Evolutionary conservation across 2,329 filamentous ascomycete species (phyloP).

Genomic region (Ascochyta rabiei): DNA sequence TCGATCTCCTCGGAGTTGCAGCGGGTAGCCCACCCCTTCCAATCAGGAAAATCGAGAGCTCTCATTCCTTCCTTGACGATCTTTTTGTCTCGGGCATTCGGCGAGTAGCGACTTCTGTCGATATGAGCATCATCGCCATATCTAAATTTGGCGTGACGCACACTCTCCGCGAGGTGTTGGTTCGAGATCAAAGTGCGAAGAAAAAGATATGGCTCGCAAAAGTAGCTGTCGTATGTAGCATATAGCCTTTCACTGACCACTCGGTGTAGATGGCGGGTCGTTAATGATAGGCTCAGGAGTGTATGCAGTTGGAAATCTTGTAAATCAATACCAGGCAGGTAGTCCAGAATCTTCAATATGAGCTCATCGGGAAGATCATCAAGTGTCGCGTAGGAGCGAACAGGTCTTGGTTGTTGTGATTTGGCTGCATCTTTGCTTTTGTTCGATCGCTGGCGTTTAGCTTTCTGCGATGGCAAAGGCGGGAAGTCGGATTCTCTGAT

Average conservation of each 20-base stretch:
- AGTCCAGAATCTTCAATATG: conserved; percentile 31
- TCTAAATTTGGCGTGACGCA: conserved; percentile 22
- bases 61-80: conserved; percentile 35
- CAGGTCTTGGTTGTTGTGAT: not conserved
- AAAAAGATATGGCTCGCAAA: conserved; percentile 36
- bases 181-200: conserved; percentile 34
- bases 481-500: conserved; percentile 29
- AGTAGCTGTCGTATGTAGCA: conserved; percentile 26
- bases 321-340: conserved; percentile 27
- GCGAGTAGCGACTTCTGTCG: conserved; percentile 14
- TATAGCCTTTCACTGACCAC: conserved; percentile 31
- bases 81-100: conserved; percentile 34
- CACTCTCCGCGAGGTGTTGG: conserved; percentile 20
- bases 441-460: not conserved
- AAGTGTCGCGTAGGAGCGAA: conserved; percentile 12
- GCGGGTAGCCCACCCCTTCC: conserved; percentile 34
- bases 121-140: conserved; percentile 18
- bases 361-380: conserved; percentile 38
- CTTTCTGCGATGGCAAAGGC: conserved; percentile 23
- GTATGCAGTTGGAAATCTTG: conserved; percentile 24
- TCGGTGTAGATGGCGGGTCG: conserved; percentile 30
- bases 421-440: not conserved
- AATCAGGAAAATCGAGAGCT: conserved; percentile 23
- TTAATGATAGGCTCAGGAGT: conserved; percentile 29
- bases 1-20: conserved; percentile 25